Evolutionary conservation across 495 filamentous ascomycete genomes (phyloP).

Genomic region (Achaetomiella virescens): DNA sequence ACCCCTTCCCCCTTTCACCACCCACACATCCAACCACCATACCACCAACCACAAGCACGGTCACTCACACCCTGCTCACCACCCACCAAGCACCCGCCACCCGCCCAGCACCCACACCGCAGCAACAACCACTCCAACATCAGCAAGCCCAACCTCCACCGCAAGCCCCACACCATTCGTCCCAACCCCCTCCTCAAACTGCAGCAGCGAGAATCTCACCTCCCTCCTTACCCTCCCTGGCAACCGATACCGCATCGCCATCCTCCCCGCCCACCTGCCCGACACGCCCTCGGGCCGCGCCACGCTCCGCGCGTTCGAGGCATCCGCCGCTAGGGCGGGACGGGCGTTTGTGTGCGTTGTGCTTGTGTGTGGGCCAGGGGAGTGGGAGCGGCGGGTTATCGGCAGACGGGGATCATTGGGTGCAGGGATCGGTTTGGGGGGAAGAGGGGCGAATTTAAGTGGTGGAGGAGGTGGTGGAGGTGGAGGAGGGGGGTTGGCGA

Average conservation of each 20-base stretch:
- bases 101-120: background rate
- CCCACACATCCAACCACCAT: background rate
- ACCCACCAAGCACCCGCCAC: background rate
- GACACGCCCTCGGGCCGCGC: slow-evolving; percentile 18
- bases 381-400: slow-evolving; percentile 5
- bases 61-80: background rate
- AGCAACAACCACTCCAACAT: background rate
- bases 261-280: slow-evolving; percentile 18
- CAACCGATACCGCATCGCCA: slow-evolving; percentile 14
- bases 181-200: slow-evolving; percentile 1
- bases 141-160: background rate
- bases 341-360: slow-evolving; percentile 18
- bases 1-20: background rate
- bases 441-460: background rate
- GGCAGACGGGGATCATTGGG: background rate
- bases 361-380: slow-evolving; percentile 16
- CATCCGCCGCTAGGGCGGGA: slow-evolving; percentile 13
- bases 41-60: background rate
- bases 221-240: slow-evolving; percentile 12
- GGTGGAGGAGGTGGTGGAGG: background rate
- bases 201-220: slow-evolving; percentile 15
- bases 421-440: background rate
- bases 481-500: background rate
- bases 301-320: slow-evolving; percentile 10
- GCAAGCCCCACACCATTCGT: background rate